Evolutionary conservation across 2,329 filamentous ascomycete species (phyloP).

Genomic region (Pestalotiopsis fici): DNA sequence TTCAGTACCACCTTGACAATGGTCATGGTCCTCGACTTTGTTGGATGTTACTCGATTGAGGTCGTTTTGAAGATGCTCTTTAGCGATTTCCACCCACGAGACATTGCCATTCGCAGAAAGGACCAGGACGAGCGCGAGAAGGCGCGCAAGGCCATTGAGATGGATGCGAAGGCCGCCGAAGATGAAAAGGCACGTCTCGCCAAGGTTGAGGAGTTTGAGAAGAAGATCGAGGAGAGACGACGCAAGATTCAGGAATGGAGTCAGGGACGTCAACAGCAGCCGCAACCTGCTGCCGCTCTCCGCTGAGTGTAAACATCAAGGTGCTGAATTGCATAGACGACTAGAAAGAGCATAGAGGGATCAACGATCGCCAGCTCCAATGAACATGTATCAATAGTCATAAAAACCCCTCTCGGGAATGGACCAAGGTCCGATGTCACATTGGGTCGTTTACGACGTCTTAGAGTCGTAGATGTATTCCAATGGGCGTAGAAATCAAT

Average conservation of each 20-base stretch:
- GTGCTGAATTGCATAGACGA: neutral
- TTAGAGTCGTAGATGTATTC: neutral
- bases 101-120: slow-evolving; percentile 83
- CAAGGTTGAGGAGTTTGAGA: slow-evolving; percentile 62
- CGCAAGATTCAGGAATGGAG: slow-evolving; percentile 50
- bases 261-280: slow-evolving; percentile 24
- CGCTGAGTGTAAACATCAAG: neutral
- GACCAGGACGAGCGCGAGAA: slow-evolving; percentile 84
- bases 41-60: slow-evolving; percentile 85
- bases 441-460: neutral
- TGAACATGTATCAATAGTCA: neutral
- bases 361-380: neutral
- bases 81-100: slow-evolving; percentile 89
- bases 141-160: slow-evolving; percentile 64
- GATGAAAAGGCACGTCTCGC: slow-evolving; percentile 54
- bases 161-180: slow-evolving; percentile 46
- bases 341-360: neutral
- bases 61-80: slow-evolving; percentile 82
- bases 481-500: neutral
- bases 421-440: neutral
- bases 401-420: neutral
- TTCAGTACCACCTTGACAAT: slow-evolving; percentile 86
- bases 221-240: slow-evolving; percentile 53
- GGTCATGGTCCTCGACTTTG: slow-evolving; percentile 87
- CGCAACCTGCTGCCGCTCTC: neutral